phyloP scores from a whole-genome alignment of 257 asterid species.

The Solanum chiquidenum region DNA sequence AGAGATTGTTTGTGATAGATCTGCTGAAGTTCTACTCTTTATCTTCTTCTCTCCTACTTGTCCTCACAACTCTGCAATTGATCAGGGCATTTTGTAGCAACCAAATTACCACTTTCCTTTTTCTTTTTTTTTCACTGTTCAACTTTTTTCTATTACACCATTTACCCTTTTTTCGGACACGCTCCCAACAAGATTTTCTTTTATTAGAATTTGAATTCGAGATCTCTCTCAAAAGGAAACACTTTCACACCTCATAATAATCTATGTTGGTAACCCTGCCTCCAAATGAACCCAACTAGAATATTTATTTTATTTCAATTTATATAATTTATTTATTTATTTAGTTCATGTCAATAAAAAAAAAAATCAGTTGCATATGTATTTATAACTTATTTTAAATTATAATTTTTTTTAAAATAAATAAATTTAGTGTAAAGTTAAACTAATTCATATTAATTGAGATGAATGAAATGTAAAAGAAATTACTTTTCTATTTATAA shows the following conservation, averaged over 20 bases:
- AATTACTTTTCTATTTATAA: no score
- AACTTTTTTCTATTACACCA: not conserved
- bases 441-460: no score
- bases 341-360: not conserved
- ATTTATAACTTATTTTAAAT: no score
- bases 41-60: not conserved
- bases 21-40: slow-evolving; percentile 13
- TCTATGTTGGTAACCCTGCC: not conserved
- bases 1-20: not conserved
- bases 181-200: not conserved
- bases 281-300: not conserved
- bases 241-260: not conserved
- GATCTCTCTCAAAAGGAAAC: not conserved
- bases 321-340: no score
- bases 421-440: no score
- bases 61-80: slow-evolving; percentile 7
- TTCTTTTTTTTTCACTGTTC: not conserved
- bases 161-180: not conserved
- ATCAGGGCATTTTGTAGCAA: slow-evolving; percentile 9
- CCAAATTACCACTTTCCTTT: not conserved
- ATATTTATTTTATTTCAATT: no score
- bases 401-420: no score
- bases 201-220: fast-evolving
- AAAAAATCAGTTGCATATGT: no score
- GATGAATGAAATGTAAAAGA: not conserved